These are phyloP conservation scores for Hymenoscyphus fructigenus DNA, from an alignment of 2,329 filamentous ascomycete species.

Conservation along the genomic window DNA sequence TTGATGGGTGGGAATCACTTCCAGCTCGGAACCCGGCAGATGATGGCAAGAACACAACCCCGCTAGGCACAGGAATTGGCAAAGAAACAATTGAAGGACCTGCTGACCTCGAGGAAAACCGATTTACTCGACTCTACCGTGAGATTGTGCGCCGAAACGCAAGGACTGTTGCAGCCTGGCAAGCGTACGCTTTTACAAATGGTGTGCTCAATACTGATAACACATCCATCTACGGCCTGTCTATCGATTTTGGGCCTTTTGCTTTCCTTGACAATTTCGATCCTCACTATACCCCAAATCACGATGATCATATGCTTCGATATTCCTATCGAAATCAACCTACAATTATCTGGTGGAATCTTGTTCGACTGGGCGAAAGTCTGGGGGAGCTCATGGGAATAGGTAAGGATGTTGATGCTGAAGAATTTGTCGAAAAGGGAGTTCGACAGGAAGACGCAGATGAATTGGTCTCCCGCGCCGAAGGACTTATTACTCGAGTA, in stretches of 20 bases:
- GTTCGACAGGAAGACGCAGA: conserved; percentile 67
- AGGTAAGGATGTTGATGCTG: conserved; percentile 68
- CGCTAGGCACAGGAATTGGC: conserved; percentile 46
- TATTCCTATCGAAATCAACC: conserved; percentile 95
- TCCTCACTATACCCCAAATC: conserved; percentile 90
- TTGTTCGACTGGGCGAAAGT: conserved; percentile 86
- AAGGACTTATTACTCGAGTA: conserved; percentile 75
- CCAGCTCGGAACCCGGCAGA: conserved; percentile 58
- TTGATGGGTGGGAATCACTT: conserved; percentile 82
- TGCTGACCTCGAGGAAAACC: conserved; percentile 71
- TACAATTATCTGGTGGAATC: conserved; percentile 97
- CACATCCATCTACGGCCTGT: conserved; percentile 84
- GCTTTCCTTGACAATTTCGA: conserved; percentile 98
- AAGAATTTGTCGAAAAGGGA: conserved; percentile 69
- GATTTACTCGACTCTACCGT: conserved; percentile 83
- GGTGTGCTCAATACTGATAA: conserved; percentile 98
- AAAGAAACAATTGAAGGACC: conserved; percentile 65
- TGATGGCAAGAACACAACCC: conserved; percentile 46
- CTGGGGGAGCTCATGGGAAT: conserved; percentile 85
- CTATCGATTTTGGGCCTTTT: conserved; percentile 93
- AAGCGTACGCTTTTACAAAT: conserved; percentile 99
- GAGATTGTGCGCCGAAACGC: conserved; percentile 87
- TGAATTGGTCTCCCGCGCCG: conserved; percentile 74
- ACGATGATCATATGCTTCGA: conserved; percentile 83
- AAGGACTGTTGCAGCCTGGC: conserved; percentile 86